Base-by-base conservation (phyloP, 148 eudicot species). In the Chenopodium formosanum region DNA sequence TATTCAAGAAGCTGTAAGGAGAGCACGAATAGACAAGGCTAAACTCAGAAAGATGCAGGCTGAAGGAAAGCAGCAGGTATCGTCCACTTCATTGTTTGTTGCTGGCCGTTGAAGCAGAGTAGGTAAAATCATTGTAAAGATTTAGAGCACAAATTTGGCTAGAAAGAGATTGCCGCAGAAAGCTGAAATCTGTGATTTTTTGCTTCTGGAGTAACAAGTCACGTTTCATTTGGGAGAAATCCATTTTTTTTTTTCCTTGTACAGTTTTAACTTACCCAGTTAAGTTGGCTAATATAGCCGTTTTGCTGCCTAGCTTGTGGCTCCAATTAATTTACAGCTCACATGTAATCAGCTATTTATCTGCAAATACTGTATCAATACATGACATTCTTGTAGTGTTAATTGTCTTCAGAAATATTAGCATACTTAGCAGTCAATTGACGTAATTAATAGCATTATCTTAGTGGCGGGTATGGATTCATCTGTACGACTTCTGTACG, bases 1-100 rank as follows among this genome's bases (percentile, higher is more conserved):
- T 9, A 88, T 96, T 84, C 98, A 92, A 84, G 97, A 94, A 77
- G 98, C 99, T 29, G 94, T 85, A 71, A 86, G 99, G 77, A 91
- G 95, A 79, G 92, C 94, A 60, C 92, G 97, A 68, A 84, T 90
- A 4, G 97, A 94, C 84, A 92, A 92, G 86, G 91, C 89, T 44
- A 90, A 85, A 83, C 27, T 83, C 69, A 90, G 88, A 73, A 96
- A 91, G 89, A 75, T 81, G 88, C 91, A 88, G 75, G 91, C 40
- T 23, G 92, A 91, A 64, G 89, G 88, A 44, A 86, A 79, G 64
- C 89, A 85, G 71, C 89, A 85, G 71, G 76, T 77, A 75, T 74
- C 92, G 32, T 86, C 88, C 80, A 89, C 83, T 72, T 86, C 95
- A 2, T 82, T 88, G 73, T 89, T 88, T 70, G 80, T 88, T 83